These are phyloP conservation scores for Rostrohypoxylon terebratum DNA, from an alignment of 495 filamentous ascomycete species.

Conservation along the genomic window DNA sequence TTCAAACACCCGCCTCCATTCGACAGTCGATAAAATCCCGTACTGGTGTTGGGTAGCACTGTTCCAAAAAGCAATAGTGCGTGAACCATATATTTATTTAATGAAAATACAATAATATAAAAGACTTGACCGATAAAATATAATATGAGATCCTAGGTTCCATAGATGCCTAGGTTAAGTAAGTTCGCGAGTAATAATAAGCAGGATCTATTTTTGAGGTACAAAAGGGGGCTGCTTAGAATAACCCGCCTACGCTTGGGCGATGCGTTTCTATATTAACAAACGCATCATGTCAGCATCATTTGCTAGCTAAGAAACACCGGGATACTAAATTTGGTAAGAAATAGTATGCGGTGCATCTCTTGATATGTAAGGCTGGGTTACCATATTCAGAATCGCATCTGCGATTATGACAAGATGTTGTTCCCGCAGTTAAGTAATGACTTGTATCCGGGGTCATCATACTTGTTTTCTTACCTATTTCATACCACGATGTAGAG, in stretches of 20 bases:
- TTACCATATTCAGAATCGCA: constrained; percentile 41
- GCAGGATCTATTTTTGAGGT: neutral
- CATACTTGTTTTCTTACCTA: constrained; percentile 2
- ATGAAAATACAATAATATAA: no score
- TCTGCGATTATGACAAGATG: constrained; percentile 33
- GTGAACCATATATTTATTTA: no score
- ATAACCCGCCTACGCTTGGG: neutral
- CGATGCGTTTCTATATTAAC: neutral
- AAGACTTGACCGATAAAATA: neutral
- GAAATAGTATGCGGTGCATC: constrained; percentile 5
- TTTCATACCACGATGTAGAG: neutral
- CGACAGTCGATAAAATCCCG: no score
- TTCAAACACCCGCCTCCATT: no score
- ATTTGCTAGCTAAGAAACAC: neutral
- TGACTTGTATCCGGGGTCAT: neutral
- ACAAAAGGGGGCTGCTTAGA: neutral
- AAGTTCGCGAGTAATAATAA: neutral
- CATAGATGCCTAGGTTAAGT: neutral
- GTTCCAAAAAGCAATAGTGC: no score
- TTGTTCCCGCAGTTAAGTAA: neutral
- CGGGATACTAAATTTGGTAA: constrained; percentile 27
- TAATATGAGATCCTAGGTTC: neutral
- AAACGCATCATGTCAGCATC: neutral
- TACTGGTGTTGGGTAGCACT: no score
- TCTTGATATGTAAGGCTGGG: constrained; percentile 16